These are phyloP conservation scores for Aristolochia fimbriata DNA, from an alignment of 164 flowering plant species.

Conservation along the genomic window DNA sequence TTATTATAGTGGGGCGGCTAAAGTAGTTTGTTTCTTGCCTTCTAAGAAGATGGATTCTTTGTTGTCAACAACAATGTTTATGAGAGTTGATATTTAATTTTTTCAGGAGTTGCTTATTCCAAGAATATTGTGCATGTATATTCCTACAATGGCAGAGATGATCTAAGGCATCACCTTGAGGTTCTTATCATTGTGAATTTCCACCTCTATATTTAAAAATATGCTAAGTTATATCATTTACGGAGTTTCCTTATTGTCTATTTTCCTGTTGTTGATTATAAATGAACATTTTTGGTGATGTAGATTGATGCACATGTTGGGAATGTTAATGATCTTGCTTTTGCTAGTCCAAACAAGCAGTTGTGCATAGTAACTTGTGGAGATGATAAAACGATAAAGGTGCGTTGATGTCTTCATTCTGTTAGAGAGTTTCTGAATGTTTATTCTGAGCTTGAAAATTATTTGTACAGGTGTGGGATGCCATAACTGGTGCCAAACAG, in stretches of 20 bases:
- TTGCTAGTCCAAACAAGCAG: slow-evolving; percentile 73
- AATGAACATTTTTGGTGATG: slow-evolving; percentile 1
- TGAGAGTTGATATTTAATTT: neutral
- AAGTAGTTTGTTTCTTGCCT: no score
- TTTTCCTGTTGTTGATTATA: no score
- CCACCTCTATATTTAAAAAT: neutral
- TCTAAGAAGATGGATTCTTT: no score
- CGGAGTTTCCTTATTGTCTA: neutral
- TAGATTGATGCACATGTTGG: slow-evolving; percentile 77
- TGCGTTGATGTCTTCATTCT: slow-evolving; percentile 11
- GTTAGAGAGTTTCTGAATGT: neutral
- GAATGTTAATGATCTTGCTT: slow-evolving; percentile 85
- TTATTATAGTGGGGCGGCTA: neutral
- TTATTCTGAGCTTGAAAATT: neutral
- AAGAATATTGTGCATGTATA: slow-evolving; percentile 74
- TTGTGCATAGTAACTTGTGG: slow-evolving; percentile 86
- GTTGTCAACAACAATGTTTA: neutral
- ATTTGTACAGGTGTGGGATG: slow-evolving; percentile 72
- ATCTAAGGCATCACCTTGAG: slow-evolving; percentile 65
- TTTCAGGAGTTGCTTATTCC: slow-evolving; percentile 80
- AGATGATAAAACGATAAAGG: slow-evolving; percentile 90
- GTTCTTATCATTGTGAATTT: slow-evolving; percentile 15
- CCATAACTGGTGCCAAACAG: slow-evolving; percentile 49
- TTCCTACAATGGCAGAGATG: slow-evolving; percentile 60
- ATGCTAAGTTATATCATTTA: no score